Percentiles rank a stretch among this genome's conserved stretches.
Evolutionary conservation across 2,329 filamentous ascomycete species (phyloP).

Genomic region (Phialophora chinensis): DNA sequence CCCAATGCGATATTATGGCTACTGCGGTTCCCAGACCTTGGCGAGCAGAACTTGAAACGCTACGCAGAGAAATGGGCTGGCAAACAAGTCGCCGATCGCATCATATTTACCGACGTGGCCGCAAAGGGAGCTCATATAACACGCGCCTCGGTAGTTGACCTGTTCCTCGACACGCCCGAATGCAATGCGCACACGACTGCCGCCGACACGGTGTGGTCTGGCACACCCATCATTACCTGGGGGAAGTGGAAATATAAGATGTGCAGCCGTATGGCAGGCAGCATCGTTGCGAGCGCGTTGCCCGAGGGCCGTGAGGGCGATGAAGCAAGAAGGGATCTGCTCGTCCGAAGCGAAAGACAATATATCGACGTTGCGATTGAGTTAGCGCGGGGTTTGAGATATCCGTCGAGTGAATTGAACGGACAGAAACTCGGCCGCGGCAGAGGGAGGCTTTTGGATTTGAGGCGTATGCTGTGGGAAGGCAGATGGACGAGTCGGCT

Average conservation of each 20-base stretch:
- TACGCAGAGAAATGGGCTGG: constrained; percentile 86
- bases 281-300: constrained; percentile 86
- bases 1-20: constrained; percentile 94
- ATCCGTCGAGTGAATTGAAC: constrained; percentile 50
- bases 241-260: constrained; percentile 97
- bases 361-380: constrained; percentile 80
- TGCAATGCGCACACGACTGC: constrained; percentile 98
- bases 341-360: constrained; percentile 76
- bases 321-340: constrained; percentile 73
- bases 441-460: constrained; percentile 73
- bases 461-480: constrained; percentile 81
- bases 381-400: constrained; percentile 69
- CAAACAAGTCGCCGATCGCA: constrained; percentile 79
- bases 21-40: constrained; percentile 92
- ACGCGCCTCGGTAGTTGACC: constrained; percentile 85
- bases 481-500: constrained; percentile 84
- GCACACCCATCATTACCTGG: constrained; percentile 86
- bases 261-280: constrained; percentile 97
- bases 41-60: constrained; percentile 80
- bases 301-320: constrained; percentile 73
- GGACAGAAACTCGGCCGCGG: constrained; percentile 44
- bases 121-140: constrained; percentile 94
- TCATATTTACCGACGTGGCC: constrained; percentile 95
- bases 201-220: constrained; percentile 94
- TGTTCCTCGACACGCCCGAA: constrained; percentile 96